phyloP scores from a whole-genome alignment of 1,139 yeast genomes.

The Zygosaccharomyces sapae region DNA sequence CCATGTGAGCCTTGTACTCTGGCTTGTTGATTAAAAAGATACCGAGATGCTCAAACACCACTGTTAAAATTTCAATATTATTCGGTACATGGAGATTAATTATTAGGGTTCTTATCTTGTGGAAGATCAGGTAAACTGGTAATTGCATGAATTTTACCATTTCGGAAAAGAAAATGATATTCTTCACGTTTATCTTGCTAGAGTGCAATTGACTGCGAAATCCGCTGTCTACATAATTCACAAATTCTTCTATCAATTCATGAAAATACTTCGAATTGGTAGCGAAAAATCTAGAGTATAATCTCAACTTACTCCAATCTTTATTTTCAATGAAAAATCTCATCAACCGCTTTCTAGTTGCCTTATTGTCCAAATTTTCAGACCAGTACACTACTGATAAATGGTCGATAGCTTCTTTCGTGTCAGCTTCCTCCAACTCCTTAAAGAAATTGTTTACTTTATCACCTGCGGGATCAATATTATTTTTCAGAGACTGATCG shows the following conservation, averaged over 20 bases:
- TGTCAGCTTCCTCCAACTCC: conserved; percentile 44
- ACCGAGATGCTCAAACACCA: conserved; percentile 74
- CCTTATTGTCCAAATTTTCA: conserved; percentile 59
- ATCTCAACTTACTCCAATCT: conserved; percentile 43
- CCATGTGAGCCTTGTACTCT: conserved; percentile 57
- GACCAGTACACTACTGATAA: conserved; percentile 55
- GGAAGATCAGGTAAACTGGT: conserved; percentile 69
- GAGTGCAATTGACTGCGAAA: conserved; percentile 58
- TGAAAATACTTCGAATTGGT: conserved; percentile 48
- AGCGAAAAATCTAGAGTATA: conserved; percentile 65
- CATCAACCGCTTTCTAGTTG: conserved; percentile 60
- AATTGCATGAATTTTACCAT: conserved; percentile 71
- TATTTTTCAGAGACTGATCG: conserved; percentile 10
- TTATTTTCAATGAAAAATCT: conserved; percentile 50
- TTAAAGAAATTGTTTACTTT: conserved; percentile 44
- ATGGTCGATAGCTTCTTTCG: conserved; percentile 52
- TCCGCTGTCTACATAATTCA: conserved; percentile 54
- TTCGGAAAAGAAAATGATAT: conserved; percentile 65
- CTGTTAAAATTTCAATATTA: conserved; percentile 61
- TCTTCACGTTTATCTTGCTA: conserved; percentile 50
- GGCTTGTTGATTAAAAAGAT: conserved; percentile 58
- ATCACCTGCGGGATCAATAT: conserved; percentile 40
- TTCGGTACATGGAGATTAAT: conserved; percentile 49
- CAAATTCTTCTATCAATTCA: conserved; percentile 53
- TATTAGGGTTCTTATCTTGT: conserved; percentile 59